Conservation (phyloP, 208 protist genomes). For the Novymonas esmeraldas region DNA sequence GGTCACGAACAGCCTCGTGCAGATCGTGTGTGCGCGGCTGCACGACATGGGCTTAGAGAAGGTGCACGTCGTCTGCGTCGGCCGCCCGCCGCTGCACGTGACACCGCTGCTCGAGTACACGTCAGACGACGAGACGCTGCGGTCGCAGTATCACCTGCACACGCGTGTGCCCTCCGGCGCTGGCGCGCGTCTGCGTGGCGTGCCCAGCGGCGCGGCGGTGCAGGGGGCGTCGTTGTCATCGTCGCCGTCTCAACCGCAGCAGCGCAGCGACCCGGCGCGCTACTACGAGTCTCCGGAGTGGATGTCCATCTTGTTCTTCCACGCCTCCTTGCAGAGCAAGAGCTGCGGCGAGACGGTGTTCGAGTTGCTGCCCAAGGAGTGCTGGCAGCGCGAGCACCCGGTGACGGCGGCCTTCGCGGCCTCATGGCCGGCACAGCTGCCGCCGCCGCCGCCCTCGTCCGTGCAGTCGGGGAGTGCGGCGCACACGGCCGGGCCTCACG, state of each 20-base stretch:
- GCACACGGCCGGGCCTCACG: not conserved
- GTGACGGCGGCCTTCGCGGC: conserved; percentile 11
- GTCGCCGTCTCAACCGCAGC: not conserved
- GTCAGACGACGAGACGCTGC: conserved; percentile 58
- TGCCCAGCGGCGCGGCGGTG: not conserved
- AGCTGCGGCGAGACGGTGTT: conserved; percentile 47
- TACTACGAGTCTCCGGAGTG: conserved; percentile 80
- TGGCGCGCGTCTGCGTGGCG: not conserved
- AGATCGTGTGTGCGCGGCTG: conserved; percentile 67
- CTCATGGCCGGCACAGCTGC: not conserved
- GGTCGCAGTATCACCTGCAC: conserved; percentile 74
- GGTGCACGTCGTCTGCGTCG: conserved; percentile 81
- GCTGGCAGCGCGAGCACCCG: conserved; percentile 47
- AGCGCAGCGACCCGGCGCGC: conserved; percentile 14
- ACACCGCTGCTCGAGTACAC: conserved; percentile 85
- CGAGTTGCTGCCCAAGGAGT: conserved; percentile 71
- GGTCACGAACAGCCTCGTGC: conserved; percentile 64
- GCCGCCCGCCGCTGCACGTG: conserved; percentile 78
- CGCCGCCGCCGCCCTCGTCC: not conserved
- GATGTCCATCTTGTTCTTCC: conserved; percentile 72
- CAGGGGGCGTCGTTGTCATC: no score
- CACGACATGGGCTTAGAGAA: conserved; percentile 74
- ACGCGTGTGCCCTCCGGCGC: conserved; percentile 27
- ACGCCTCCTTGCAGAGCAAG: conserved; percentile 42
- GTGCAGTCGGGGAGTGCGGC: not conserved